These are phyloP conservation scores for Gloeostereum incarnatum DNA, from an alignment of 768 basidiomycete genomes.

Conservation along the genomic window DNA sequence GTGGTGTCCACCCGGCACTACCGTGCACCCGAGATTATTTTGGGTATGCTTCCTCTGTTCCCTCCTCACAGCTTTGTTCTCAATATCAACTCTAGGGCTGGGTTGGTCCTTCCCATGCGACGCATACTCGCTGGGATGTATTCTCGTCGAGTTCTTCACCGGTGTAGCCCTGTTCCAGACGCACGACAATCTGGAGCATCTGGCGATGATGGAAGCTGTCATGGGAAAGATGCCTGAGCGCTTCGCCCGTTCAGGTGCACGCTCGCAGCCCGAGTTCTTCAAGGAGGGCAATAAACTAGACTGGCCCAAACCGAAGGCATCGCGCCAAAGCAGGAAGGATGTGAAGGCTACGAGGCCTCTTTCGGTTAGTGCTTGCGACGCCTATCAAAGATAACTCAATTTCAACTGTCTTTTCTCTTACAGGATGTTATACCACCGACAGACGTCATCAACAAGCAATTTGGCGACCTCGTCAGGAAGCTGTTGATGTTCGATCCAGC, in stretches of 20 bases:
- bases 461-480: constrained; percentile 81
- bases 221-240: constrained; percentile 97
- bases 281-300: constrained; percentile 78
- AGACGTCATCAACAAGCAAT: constrained; percentile 67
- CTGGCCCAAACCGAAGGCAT: constrained; percentile 86
- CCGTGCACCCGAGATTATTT: constrained; percentile 97
- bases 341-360: constrained; percentile 78
- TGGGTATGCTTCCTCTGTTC: constrained; percentile 49
- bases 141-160: constrained; percentile 97
- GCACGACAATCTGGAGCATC: constrained; percentile 96
- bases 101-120: constrained; percentile 99
- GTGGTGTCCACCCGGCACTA: constrained; percentile 98
- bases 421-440: constrained; percentile 81
- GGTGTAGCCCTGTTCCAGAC: constrained; percentile 99
- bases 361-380: constrained; percentile 40
- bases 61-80: constrained; percentile 10
- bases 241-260: constrained; percentile 65
- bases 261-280: constrained; percentile 90
- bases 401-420: constrained; percentile 4
- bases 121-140: constrained; percentile 97
- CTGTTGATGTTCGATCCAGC: constrained; percentile 87
- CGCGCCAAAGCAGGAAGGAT: constrained; percentile 89
- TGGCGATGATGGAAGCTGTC: constrained; percentile 99
- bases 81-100: constrained; percentile 47
- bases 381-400: not conserved